Percentiles rank a stretch among this genome's conserved stretches.
These are phyloP conservation scores for Pythium volutum DNA, from an alignment of 352 stramenopile genomes.

Conservation along the genomic window DNA sequence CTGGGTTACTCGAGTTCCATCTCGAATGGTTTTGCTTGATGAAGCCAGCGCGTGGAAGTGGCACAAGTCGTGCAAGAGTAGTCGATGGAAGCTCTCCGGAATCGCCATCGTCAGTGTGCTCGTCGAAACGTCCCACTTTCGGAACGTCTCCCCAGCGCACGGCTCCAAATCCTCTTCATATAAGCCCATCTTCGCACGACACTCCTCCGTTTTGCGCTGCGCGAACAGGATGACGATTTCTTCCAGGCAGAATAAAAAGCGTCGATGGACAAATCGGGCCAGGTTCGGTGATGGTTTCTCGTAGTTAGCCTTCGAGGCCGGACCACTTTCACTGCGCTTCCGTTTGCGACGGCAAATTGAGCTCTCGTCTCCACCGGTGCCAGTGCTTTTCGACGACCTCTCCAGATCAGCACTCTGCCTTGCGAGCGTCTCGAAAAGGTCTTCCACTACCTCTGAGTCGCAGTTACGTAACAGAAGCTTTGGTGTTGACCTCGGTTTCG, in stretches of 20 bases:
- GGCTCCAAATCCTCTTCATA: conserved; percentile 59
- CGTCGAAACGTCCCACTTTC: conserved; percentile 68
- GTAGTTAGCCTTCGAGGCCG: not conserved
- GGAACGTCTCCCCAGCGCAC: conserved; percentile 42
- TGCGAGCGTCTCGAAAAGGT: conserved; percentile 58
- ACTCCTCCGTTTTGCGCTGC: conserved; percentile 62
- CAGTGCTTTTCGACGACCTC: not conserved
- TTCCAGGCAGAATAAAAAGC: conserved; percentile 79
- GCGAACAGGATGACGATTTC: conserved; percentile 75
- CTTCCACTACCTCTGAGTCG: conserved; percentile 47
- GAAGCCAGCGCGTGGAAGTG: conserved; percentile 67
- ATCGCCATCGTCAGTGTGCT: conserved; percentile 67
- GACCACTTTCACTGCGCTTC: conserved; percentile 22
- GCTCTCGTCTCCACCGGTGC: not conserved
- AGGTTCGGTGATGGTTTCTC: conserved; percentile 33
- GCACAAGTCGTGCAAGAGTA: conserved; percentile 71
- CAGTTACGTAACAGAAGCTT: conserved; percentile 48
- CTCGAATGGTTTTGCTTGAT: conserved; percentile 57
- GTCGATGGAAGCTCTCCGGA: conserved; percentile 65
- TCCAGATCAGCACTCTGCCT: conserved; percentile 21
- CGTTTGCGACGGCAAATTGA: conserved; percentile 14
- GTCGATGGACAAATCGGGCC: conserved; percentile 61
- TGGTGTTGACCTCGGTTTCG: conserved; percentile 21
- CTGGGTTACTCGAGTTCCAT: conserved; percentile 70
- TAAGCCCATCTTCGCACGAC: conserved; percentile 37